Evolutionary conservation across 345 rosid species (phyloP), one percentile per base, ranked within the genome.

Genomic region (Euclidium syriacum): DNA sequence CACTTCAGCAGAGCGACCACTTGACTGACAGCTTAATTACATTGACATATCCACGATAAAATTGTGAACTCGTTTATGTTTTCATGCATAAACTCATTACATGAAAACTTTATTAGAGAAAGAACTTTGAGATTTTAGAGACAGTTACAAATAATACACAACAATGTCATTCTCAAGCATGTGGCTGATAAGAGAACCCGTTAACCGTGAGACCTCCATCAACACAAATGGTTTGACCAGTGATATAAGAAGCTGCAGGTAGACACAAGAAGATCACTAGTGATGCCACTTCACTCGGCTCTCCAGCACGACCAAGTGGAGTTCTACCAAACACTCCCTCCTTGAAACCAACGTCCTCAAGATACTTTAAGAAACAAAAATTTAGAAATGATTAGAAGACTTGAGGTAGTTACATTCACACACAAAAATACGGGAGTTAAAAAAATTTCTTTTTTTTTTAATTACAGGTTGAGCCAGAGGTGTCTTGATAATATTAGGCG

Each of bases 241-340:
- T 79, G 5, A 80, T 79, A 67, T 82, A 85, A 0, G 91, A 83
- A 29, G 88, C 80, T 16, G 77, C 81, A 2, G 85, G 83, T 30
- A 83, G 55, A 70, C 85, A 79, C 20, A 85, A 58, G 62, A 76
- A 83, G 4, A 56, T 82, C 44, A 74, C 90, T 5, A 77, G 10
- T 4, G 79, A 58, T 16, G 94, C 77, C 2, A 82, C 86, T 42
- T 86, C 90, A 12, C 44, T 43, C 0, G 81, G 64, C 27, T 80
- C 80, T 42, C 83, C 87, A 0, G 36, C 9, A 1, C 86, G 83
- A 40, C 70, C 77, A 16, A 82, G 64, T 2, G 86, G 85, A 44
- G 81, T 79, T 56, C 78, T 73, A 19, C 71, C 11, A 1, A 12
- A 24, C 42, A 62, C 43, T 16, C 0, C 40, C 0, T 70, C 55